phyloP scores from a whole-genome alignment of 2,329 filamentous ascomycete species.

The Neophaeococcomyces aloes region DNA sequence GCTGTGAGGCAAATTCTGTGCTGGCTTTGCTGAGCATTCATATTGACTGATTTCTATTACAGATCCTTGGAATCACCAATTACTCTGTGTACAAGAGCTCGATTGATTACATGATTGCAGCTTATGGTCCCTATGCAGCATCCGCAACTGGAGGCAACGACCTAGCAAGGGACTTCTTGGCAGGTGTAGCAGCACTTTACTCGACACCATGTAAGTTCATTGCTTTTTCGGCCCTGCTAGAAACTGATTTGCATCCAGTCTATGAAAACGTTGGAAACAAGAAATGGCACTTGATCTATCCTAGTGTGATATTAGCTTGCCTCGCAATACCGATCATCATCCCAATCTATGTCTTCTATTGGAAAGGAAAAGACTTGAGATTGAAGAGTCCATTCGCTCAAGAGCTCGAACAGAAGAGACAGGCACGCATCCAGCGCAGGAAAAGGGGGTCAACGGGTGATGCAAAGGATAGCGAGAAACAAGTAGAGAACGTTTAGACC shows the following conservation, averaged over 20 bases:
- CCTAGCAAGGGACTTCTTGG: constrained; percentile 53
- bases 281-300: constrained; percentile 26
- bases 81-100: constrained; percentile 42
- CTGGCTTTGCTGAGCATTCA: too few species aligned
- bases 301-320: constrained; percentile 48
- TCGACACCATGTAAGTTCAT: constrained; percentile 39
- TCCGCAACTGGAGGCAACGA: constrained; percentile 57
- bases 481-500: constrained; percentile 12
- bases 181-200: constrained; percentile 51
- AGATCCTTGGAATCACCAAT: constrained; percentile 53
- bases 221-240: not conserved
- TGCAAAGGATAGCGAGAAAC: constrained; percentile 1
- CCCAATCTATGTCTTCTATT: constrained; percentile 57
- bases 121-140: constrained; percentile 54
- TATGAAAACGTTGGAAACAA: constrained; percentile 41
- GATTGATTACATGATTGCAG: constrained; percentile 58
- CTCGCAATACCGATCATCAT: constrained; percentile 51
- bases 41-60: not conserved
- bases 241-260: constrained; percentile 24
- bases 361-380: constrained; percentile 49
- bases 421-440: constrained; percentile 19
- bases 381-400: constrained; percentile 53
- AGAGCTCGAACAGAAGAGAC: constrained; percentile 40
- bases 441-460: constrained; percentile 8
- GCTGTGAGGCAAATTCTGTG: not conserved